Evolutionary conservation across 164 flowering plant species (phyloP), one percentile per base, ranked within the genome.

Genomic region (Paratinospora sagittata): DNA sequence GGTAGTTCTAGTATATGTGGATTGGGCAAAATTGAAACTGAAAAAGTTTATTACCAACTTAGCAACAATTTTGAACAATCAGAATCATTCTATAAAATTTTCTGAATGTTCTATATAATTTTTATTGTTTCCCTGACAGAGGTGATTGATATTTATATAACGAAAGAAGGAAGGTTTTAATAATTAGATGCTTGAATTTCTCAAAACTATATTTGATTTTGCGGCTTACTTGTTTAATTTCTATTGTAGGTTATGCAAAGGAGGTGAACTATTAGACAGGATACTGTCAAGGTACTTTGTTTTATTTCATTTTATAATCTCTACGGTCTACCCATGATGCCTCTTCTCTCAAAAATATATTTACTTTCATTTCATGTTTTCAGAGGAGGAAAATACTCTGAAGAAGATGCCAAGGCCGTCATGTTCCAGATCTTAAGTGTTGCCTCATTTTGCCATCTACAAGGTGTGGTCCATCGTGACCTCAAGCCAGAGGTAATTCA

Each of bases 401-500:
- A 95, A 85, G 96, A 90, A 75, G 98, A 90, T 78, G 98, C 97
- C 8, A 95, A 88, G 81, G 83, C 73, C 69, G 92, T 95, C 63
- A 86, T 95, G 91, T 84, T 87, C 71, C 98, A 95, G 83, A 89
- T 95, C 72, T 71, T 92, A 67, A 92, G 85, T 77, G 87, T 87
- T 39, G 87, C 78, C 37, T 82, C 97, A 39, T 89, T 74, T 73
- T 92, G 90, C 79, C 98, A 95, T 84, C 90, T 92, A 57, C 97
- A 92, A 82, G 98, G 97, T 41, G 97, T 95, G 10, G 98, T 94
- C 80, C 98, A 94, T 70, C 95, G 98, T 70, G 98, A 94, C 67
- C 89, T 94, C 67, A 92, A 94, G 75, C 98, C 98, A 43, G 98
- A 94, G 97, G 98, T 94, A 85, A 71, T 70, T 72, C 19, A 47